phyloP scores from a whole-genome alignment of 2,329 filamentous ascomycete genomes.

The Alternaria dauci region DNA sequence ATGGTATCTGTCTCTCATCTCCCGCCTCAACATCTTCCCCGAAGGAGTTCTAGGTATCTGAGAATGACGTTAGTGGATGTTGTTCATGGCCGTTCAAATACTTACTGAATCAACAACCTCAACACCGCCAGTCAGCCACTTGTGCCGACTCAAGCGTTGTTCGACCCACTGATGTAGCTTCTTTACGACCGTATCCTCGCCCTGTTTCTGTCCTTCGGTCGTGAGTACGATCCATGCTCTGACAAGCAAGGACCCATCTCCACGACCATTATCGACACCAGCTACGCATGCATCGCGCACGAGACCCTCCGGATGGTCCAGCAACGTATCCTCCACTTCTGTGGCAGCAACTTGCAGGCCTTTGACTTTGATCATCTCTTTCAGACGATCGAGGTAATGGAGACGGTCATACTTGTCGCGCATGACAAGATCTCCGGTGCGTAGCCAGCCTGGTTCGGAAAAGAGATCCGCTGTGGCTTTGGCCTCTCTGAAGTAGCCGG shows the following conservation, averaged over 20 bases:
- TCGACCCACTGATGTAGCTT: constrained; percentile 38
- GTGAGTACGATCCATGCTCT: constrained; percentile 43
- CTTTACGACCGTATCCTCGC: constrained; percentile 22
- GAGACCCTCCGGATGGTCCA: constrained; percentile 50
- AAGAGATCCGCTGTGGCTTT: constrained; percentile 41
- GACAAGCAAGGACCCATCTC: constrained; percentile 42
- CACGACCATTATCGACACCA: constrained; percentile 41
- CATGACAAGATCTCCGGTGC: constrained; percentile 41
- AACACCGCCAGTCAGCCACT: constrained; percentile 43
- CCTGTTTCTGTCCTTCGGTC: constrained; percentile 21
- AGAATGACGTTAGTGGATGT: neutral
- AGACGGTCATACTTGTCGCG: constrained; percentile 38
- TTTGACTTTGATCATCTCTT: constrained; percentile 60
- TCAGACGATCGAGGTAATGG: constrained; percentile 48
- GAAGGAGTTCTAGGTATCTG: constrained; percentile 41
- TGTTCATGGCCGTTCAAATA: neutral
- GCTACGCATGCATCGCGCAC: constrained; percentile 44
- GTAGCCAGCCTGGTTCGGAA: constrained; percentile 37
- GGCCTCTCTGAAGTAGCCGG: constrained; percentile 43
- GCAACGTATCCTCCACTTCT: constrained; percentile 57
- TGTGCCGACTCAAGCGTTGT: constrained; percentile 35
- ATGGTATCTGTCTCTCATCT: constrained; percentile 42
- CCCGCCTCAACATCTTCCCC: constrained; percentile 42
- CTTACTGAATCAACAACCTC: constrained; percentile 41
- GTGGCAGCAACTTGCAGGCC: constrained; percentile 61